phyloP scores from a whole-genome alignment of 139 green algal genomes.

The Tetraselmis chui region DNA sequence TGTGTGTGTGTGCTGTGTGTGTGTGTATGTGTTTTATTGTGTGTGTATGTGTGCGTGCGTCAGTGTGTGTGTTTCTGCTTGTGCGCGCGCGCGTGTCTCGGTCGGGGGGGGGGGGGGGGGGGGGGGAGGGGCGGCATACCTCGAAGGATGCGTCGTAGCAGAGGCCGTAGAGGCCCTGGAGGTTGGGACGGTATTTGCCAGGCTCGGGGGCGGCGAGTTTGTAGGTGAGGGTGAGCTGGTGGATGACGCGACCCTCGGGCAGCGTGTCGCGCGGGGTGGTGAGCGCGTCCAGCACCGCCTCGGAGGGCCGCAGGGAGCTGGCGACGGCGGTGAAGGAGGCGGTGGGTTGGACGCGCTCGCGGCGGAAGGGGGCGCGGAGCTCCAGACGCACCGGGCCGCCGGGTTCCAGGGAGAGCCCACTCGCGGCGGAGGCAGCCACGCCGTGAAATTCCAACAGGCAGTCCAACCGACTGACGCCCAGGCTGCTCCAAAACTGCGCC shows the following conservation, averaged over 20 bases:
- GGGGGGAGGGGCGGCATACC: background rate
- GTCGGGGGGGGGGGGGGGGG: background rate
- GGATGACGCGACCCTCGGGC: constrained; percentile 47
- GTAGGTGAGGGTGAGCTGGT: constrained; percentile 76
- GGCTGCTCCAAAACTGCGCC: constrained; percentile 72
- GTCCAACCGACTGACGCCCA: constrained; percentile 27
- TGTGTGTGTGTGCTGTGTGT: too few species aligned
- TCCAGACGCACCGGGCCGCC: background rate
- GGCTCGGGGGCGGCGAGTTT: constrained; percentile 63
- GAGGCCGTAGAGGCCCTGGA: constrained; percentile 63
- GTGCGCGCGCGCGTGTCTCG: too few species aligned
- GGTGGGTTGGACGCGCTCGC: constrained; percentile 50
- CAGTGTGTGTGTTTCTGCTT: too few species aligned
- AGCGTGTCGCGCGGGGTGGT: constrained; percentile 44
- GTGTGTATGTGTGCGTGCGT: too few species aligned
- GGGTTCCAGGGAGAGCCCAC: background rate
- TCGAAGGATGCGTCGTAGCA: constrained; percentile 17
- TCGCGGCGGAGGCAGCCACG: constrained; percentile 20
- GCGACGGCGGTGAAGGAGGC: constrained; percentile 49
- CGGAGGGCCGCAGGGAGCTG: constrained; percentile 48
- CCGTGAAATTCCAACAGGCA: constrained; percentile 73
- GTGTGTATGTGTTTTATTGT: too few species aligned
- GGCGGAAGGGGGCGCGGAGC: constrained; percentile 36
- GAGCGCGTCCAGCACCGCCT: constrained; percentile 43
- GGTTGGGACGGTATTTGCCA: constrained; percentile 54